These are phyloP conservation scores for Hypomyces rosellus DNA, from an alignment of 2,329 filamentous ascomycete genomes.

Conservation along the genomic window DNA sequence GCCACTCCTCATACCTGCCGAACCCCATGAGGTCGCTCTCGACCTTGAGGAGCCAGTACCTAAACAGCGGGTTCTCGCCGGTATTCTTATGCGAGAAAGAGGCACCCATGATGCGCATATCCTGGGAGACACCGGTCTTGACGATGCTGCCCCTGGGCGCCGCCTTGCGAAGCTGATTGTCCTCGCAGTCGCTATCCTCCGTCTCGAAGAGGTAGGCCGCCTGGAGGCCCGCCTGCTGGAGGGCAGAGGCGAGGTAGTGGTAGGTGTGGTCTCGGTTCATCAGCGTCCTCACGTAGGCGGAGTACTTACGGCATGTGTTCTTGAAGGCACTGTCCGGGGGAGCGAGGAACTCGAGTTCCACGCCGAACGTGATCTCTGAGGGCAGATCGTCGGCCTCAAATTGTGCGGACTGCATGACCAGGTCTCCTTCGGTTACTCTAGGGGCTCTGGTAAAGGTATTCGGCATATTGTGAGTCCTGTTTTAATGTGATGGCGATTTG, in stretches of 20 bases:
- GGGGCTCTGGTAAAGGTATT: no score
- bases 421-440: no score
- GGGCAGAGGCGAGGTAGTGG: constrained; percentile 5
- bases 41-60: constrained; percentile 11
- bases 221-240: constrained; percentile 5
- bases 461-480: no score
- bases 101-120: constrained; percentile 11
- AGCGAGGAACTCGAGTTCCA: constrained; percentile 15
- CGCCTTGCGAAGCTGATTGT: not conserved
- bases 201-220: constrained; percentile 8
- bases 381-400: not conserved
- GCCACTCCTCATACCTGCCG: not conserved
- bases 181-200: not conserved
- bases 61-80: constrained; percentile 1
- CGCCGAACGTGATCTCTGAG: constrained; percentile 12
- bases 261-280: constrained; percentile 1
- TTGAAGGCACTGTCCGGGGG: constrained; percentile 3
- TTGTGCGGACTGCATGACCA: no score
- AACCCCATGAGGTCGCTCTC: not conserved
- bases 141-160: constrained; percentile 2
- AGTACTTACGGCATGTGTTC: not conserved
- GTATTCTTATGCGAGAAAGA: not conserved
- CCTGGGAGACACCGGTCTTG: constrained; percentile 3
- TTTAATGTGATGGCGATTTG: no score
- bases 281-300: not conserved